Percentiles rank a stretch among this genome's conserved stretches.
Evolutionary conservation across 75 land plant genomes (phyloP).

Genomic region (Cryptomeria japonica): DNA sequence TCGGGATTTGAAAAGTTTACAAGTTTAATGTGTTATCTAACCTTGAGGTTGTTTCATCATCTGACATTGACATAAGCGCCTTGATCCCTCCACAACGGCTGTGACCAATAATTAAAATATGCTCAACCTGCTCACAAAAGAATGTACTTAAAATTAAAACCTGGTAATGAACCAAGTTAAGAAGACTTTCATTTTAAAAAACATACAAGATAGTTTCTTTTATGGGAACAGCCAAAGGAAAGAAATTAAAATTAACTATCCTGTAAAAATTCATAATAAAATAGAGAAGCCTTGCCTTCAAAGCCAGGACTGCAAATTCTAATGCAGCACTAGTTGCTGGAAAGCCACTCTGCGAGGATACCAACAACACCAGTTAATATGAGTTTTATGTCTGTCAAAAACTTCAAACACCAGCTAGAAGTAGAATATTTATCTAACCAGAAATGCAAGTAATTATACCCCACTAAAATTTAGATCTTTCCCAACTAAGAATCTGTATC

Average conservation of each 20-base stretch:
- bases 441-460: background rate
- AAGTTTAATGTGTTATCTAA: constrained; percentile 1
- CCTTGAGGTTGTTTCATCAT: constrained; percentile 47
- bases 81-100: constrained; percentile 87
- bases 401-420: background rate
- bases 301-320: constrained; percentile 68
- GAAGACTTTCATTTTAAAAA: background rate
- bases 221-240: background rate
- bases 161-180: background rate
- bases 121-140: constrained; percentile 55
- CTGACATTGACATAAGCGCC: constrained; percentile 72
- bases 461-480: background rate
- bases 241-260: background rate
- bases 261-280: background rate
- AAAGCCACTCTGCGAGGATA: constrained; percentile 33
- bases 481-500: background rate
- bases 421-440: background rate
- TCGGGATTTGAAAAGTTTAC: background rate
- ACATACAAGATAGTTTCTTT: background rate
- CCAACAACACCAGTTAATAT: constrained; percentile 29
- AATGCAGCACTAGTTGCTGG: constrained; percentile 78
- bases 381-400: constrained; percentile 5
- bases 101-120: constrained; percentile 83
- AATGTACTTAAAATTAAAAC: background rate
- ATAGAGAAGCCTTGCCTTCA: constrained; percentile 40